Conservation (phyloP, 2,329 filamentous ascomycete genomes). For the Lecanicillium sp. region DNA sequence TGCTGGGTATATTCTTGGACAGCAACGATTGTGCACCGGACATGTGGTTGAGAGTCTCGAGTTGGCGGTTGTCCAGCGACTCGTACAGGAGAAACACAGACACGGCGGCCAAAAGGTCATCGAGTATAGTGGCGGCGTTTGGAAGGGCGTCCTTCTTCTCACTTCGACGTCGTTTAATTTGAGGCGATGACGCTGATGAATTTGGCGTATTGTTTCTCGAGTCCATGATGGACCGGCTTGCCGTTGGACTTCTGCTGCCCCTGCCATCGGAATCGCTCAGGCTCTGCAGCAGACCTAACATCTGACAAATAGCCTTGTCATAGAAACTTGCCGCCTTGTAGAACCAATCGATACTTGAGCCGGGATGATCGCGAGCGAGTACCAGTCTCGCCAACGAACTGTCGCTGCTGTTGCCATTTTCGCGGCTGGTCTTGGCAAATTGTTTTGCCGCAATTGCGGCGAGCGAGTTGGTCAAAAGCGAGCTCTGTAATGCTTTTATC, state of each 20-base stretch:
- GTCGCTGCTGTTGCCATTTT: not conserved
- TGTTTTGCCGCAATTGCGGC: slow-evolving; percentile 13
- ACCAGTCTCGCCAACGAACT: not conserved
- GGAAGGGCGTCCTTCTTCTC: slow-evolving; percentile 1
- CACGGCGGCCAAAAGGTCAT: slow-evolving; percentile 11
- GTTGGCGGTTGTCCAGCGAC: slow-evolving; percentile 12
- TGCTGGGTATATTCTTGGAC: slow-evolving; percentile 5
- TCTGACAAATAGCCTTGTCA: slow-evolving; percentile 13
- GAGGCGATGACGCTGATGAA: not conserved
- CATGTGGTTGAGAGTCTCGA: slow-evolving; percentile 12
- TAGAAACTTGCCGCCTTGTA: slow-evolving; percentile 15
- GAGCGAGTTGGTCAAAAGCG: slow-evolving; percentile 11
- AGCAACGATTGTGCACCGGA: slow-evolving; percentile 9
- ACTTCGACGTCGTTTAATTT: slow-evolving; percentile 4
- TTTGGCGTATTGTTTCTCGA: too few species aligned
- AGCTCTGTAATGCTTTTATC: slow-evolving; percentile 10
- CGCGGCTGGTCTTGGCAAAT: slow-evolving; percentile 10
- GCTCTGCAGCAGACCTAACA: slow-evolving; percentile 12
- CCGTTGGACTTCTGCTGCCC: not conserved
- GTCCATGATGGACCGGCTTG: too few species aligned
- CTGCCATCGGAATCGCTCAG: slow-evolving; percentile 6
- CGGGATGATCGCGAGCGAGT: slow-evolving; percentile 5
- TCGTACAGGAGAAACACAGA: slow-evolving; percentile 13
- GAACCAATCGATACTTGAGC: slow-evolving; percentile 12
- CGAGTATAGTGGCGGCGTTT: not conserved